phyloP scores from a whole-genome alignment of 805 yeast species.

The Myxozyma vanderwaltii region DNA sequence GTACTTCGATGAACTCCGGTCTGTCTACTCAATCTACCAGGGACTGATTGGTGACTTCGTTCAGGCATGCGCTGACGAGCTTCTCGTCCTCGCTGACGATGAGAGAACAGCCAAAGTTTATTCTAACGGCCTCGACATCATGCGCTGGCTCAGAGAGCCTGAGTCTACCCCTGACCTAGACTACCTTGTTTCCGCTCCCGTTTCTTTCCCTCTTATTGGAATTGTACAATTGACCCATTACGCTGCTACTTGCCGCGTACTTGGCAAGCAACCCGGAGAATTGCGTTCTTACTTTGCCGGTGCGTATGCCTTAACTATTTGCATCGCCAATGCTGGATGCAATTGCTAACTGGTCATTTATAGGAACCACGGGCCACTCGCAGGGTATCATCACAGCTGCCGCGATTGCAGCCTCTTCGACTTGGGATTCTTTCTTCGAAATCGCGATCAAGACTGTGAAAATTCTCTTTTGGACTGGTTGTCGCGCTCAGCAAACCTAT shows the following conservation, averaged over 20 bases:
- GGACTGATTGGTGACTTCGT: conserved; percentile 75
- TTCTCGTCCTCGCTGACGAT: conserved; percentile 66
- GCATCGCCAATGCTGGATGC: neutral
- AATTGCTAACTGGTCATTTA: neutral
- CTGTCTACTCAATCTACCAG: conserved; percentile 73
- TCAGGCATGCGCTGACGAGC: conserved; percentile 64
- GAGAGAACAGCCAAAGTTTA: conserved; percentile 81
- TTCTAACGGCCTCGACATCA: conserved; percentile 89
- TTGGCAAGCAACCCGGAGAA: conserved; percentile 89
- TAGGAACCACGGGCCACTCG: conserved; percentile 50
- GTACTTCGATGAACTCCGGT: conserved; percentile 94
- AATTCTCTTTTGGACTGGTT: conserved; percentile 88
- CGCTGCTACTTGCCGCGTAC: conserved; percentile 78
- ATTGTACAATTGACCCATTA: conserved; percentile 93
- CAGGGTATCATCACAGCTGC: conserved; percentile 80
- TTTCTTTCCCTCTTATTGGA: conserved; percentile 96
- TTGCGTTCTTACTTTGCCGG: conserved; percentile 58
- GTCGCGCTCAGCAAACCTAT: conserved; percentile 84
- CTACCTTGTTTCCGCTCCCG: conserved; percentile 86
- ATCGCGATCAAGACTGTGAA: conserved; percentile 78
- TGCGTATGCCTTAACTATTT: neutral
- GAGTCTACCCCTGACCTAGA: conserved; percentile 87
- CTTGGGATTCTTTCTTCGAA: conserved; percentile 80
- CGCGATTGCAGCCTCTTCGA: conserved; percentile 76
- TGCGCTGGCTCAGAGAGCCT: conserved; percentile 83